Base-by-base conservation (phyloP, 2,329 filamentous ascomycete species). In the Exserohilum turcica region DNA sequence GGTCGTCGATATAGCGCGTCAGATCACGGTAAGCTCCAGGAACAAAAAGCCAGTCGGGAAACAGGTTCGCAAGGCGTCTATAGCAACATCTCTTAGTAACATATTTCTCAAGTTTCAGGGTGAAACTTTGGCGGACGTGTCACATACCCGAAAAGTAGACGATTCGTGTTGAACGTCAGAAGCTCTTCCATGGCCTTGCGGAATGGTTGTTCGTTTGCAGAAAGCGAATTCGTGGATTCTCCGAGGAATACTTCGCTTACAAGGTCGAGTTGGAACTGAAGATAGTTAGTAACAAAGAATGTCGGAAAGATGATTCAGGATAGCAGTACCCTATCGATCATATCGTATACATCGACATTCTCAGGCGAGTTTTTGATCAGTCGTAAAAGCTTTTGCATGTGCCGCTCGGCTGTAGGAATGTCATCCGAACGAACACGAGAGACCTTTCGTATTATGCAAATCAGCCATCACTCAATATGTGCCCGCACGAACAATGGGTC, bases 151-250 rank as follows among this genome's bases (percentile, higher is more conserved):
- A 52, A 47, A 5, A 52, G 37, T 16, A 47, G 42, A 21, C 49
- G 43, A 9, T 47, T 47, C n/a, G 42, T 52, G 12, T 46, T 47
- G 29, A 47, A 47, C n/a, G 43, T 47, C 15, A 52, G 37, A 12
- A 52, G 43, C 19, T 52, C 37, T 15, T 47, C 49, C 49, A 47
- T 52, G 13, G 49, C 49, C 10, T 37, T 47, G 16, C 49, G 49
- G 7, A 52, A 52, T 15, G 49, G 49, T n/a, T 52, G 49, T 37
- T 52, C 35, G 31, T 52, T 27, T 12, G 49, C 43, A 9, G 43
- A 40, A 3, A 52, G 43, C 24, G 49, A 52, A 21, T 47, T 37
- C 6, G 36, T 52, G 12, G 49, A 52, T 37, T 52, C 49, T 19
- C 49, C 49, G 4, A 46, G 24, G 6, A 52, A 52, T 3, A 47